Evolutionary conservation across 768 basidiomycete species (phyloP).

Genomic region (Trametes gibbosa): DNA sequence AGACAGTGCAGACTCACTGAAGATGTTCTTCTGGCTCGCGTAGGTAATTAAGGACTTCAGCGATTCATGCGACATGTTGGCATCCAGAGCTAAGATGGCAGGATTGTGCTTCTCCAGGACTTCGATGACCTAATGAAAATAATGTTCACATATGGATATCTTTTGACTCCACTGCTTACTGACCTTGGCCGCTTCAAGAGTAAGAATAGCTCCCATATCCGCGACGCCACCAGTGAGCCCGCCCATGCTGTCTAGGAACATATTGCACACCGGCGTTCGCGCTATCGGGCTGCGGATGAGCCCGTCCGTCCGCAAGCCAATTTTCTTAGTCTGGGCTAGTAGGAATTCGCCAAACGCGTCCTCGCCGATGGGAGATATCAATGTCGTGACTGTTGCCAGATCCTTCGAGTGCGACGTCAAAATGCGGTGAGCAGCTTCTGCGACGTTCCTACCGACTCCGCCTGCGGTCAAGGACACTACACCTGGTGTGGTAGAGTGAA

Average conservation of each 20-base stretch:
- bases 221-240: conserved; percentile 83
- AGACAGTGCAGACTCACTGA: neutral
- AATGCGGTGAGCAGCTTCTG: conserved; percentile 81
- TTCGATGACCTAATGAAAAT: conserved; percentile 43
- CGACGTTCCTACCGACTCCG: conserved; percentile 94
- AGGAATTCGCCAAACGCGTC: conserved; percentile 78
- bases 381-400: conserved; percentile 39
- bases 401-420: conserved; percentile 34
- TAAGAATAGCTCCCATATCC: conserved; percentile 76
- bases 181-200: conserved; percentile 47
- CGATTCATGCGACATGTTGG: conserved; percentile 58
- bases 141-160: neutral
- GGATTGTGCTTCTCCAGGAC: conserved; percentile 52
- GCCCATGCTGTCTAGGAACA: conserved; percentile 73
- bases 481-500: conserved; percentile 80
- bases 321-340: conserved; percentile 46
- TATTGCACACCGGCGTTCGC: conserved; percentile 81
- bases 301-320: conserved; percentile 86
- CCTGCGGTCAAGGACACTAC: conserved; percentile 69
- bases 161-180: conserved; percentile 2
- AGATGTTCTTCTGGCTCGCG: conserved; percentile 9
- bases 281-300: conserved; percentile 40
- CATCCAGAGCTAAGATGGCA: conserved; percentile 68
- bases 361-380: conserved; percentile 74
- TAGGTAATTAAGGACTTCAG: conserved; percentile 51